Conservation (phyloP, 2,329 filamentous ascomycete species). For the Exserohilum rostratum region DNA sequence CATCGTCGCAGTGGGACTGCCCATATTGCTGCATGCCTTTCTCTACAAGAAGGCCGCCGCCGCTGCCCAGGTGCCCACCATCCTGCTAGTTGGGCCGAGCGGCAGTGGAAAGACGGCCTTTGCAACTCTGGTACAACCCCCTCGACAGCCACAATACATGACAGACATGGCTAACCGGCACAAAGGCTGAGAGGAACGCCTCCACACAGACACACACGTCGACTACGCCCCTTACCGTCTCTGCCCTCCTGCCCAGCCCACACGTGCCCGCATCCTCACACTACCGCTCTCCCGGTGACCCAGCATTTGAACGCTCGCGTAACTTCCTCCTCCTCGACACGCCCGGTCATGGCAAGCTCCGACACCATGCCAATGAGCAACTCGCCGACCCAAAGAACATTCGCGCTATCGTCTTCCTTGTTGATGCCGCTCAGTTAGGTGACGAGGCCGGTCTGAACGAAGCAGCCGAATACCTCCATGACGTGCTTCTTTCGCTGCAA, state of each 20-base stretch:
- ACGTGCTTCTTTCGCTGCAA: constrained; percentile 83
- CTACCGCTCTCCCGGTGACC: constrained; percentile 71
- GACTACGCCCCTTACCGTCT: constrained; percentile 58
- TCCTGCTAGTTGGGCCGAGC: constrained; percentile 81
- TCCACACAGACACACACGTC: constrained; percentile 59
- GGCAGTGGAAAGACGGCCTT: constrained; percentile 88
- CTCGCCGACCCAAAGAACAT: constrained; percentile 58
- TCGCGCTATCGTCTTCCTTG: constrained; percentile 79
- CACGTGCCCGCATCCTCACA: constrained; percentile 64
- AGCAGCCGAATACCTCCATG: constrained; percentile 84
- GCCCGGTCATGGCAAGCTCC: constrained; percentile 93
- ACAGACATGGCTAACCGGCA: neutral
- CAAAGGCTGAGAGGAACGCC: constrained; percentile 62
- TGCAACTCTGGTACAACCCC: constrained; percentile 69
- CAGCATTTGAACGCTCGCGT: constrained; percentile 60
- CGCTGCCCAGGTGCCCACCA: constrained; percentile 69
- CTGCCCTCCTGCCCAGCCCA: constrained; percentile 63
- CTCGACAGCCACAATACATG: neutral
- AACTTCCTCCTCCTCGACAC: constrained; percentile 85
- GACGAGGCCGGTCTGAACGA: constrained; percentile 64
- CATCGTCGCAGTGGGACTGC: constrained; percentile 72
- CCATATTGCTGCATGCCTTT: constrained; percentile 76
- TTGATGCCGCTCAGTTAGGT: constrained; percentile 72
- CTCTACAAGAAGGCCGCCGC: constrained; percentile 72
- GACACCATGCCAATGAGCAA: constrained; percentile 67